These are phyloP conservation scores for Aspergillus diversus DNA, from an alignment of 495 filamentous ascomycete species.

Conservation along the genomic window DNA sequence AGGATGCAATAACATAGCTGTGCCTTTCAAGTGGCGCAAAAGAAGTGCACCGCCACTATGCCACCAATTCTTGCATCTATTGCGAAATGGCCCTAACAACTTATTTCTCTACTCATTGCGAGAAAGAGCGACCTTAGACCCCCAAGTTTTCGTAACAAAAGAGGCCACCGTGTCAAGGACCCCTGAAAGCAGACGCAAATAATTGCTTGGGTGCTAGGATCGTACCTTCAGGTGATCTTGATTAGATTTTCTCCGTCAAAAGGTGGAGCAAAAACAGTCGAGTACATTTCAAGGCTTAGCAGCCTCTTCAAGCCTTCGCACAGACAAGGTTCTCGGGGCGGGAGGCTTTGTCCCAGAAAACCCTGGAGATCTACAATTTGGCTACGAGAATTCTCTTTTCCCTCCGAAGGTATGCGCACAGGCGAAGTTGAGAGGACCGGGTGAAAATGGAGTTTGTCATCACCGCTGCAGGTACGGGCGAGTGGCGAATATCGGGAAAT, in stretches of 20 bases:
- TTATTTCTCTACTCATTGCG: too few relatives aligned
- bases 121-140: too few relatives aligned
- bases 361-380: not conserved
- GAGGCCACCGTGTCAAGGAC: too few relatives aligned
- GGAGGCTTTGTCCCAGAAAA: not conserved
- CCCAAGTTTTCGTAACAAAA: too few relatives aligned
- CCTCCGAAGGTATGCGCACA: slow-evolving; percentile 8
- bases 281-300: not conserved
- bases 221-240: too few relatives aligned
- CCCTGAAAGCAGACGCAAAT: too few relatives aligned
- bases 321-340: not conserved
- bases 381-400: not conserved
- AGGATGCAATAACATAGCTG: not conserved
- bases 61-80: too few relatives aligned
- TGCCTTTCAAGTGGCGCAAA: not conserved
- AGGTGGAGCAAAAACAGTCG: not conserved
- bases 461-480: not conserved
- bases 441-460: not conserved
- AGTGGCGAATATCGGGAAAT: not conserved
- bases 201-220: too few relatives aligned
- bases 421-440: not conserved
- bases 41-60: not conserved
- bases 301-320: not conserved
- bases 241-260: not conserved
- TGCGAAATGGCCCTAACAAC: too few relatives aligned